These are phyloP conservation scores for Lactuca saligna DNA, from an alignment of 129 eudicot genomes.

Conservation along the genomic window DNA sequence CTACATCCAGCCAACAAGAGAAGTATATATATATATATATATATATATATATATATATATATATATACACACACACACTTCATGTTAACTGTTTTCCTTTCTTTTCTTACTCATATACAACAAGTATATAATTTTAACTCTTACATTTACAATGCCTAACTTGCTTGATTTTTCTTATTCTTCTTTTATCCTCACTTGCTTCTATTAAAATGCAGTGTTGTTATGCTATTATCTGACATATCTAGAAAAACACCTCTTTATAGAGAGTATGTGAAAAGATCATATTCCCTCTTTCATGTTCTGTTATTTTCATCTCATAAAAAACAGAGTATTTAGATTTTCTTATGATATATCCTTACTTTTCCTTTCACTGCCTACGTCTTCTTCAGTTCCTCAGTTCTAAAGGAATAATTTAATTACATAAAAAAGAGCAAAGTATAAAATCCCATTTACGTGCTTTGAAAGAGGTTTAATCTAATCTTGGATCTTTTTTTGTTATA, in stretches of 20 bases:
- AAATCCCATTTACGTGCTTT: slow-evolving; percentile 81
- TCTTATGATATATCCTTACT: slow-evolving; percentile 4
- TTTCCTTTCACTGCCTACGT: slow-evolving; percentile 74
- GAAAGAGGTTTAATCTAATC: slow-evolving; percentile 60
- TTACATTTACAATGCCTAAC: slow-evolving; percentile 1
- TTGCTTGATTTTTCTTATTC: not conserved
- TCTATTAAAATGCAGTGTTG: slow-evolving; percentile 62
- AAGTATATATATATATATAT: slow-evolving; percentile 49
- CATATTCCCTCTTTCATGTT: not conserved
- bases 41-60: too few relatives aligned
- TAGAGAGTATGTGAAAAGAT: slow-evolving; percentile 61
- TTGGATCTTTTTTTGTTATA: slow-evolving; percentile 10
- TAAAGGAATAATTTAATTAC: slow-evolving; percentile 63
- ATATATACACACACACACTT: too few relatives aligned
- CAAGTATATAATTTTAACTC: not conserved
- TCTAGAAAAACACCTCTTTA: slow-evolving; percentile 78
- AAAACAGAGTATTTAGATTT: not conserved
- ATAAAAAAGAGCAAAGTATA: slow-evolving; percentile 72
- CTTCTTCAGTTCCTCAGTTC: slow-evolving; percentile 79
- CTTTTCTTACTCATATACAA: slow-evolving; percentile 1
- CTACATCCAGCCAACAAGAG: slow-evolving; percentile 91
- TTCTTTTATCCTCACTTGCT: slow-evolving; percentile 13
- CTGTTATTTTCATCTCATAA: not conserved
- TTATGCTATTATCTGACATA: slow-evolving; percentile 77
- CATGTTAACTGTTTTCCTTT: slow-evolving; percentile 3